Conservation (phyloP, 169 alveolate genomes). For the Plasmodium blacklocki region DNA sequence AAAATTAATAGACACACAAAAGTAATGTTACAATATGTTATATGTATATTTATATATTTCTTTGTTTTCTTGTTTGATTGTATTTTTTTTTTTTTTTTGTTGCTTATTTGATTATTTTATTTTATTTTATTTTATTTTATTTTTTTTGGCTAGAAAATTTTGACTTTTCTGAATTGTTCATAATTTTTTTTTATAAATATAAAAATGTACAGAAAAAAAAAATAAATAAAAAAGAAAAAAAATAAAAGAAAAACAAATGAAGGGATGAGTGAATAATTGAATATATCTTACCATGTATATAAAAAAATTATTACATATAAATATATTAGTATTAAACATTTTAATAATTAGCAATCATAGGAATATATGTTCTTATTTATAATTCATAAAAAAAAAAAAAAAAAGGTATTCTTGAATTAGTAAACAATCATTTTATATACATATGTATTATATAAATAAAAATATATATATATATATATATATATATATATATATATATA, state of each 20-base stretch:
- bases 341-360: too few relatives aligned
- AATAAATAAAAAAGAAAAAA: background rate
- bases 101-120: too few relatives aligned
- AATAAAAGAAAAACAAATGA: too few relatives aligned
- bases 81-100: slow-evolving; percentile 2
- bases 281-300: background rate
- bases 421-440: too few relatives aligned
- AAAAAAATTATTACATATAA: background rate
- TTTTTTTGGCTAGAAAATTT: slow-evolving; percentile 9
- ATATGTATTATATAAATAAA: too few relatives aligned
- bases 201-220: slow-evolving; percentile 7
- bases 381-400: too few relatives aligned
- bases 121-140: background rate
- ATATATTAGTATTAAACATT: slow-evolving; percentile 3
- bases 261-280: background rate
- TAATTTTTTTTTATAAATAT: slow-evolving; percentile 26
- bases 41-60: background rate
- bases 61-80: background rate
- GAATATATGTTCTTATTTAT: too few relatives aligned
- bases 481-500: too few relatives aligned
- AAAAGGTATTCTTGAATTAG: too few relatives aligned
- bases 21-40: too few relatives aligned
- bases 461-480: too few relatives aligned
- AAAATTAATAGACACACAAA: too few relatives aligned
- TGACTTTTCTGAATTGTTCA: slow-evolving; percentile 38